Evolutionary conservation across 2,329 filamentous ascomycete genomes (phyloP).

Genomic region (Colletotrichum shisoi): DNA sequence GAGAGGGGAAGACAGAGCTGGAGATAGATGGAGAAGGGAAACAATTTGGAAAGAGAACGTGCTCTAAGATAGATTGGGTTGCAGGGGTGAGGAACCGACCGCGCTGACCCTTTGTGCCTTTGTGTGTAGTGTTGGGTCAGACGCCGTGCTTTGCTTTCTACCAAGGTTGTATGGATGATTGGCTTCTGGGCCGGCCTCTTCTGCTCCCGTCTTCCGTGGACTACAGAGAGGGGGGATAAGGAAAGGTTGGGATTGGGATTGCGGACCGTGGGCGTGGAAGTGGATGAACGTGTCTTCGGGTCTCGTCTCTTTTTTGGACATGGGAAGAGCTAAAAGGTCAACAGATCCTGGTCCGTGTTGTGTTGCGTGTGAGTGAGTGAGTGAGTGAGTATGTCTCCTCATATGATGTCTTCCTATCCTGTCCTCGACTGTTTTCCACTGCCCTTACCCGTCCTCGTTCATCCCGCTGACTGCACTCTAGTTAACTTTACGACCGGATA

Average conservation of each 20-base stretch:
- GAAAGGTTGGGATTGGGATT: neutral
- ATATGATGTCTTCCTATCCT: neutral
- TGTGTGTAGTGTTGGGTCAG: conserved; percentile 16
- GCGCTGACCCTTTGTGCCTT: conserved; percentile 26
- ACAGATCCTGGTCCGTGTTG: conserved; percentile 27
- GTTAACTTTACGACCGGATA: conserved; percentile 12
- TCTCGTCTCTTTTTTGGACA: conserved; percentile 20
- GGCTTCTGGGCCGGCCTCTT: conserved; percentile 12
- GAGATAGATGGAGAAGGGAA: neutral
- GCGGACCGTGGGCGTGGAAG: conserved; percentile 6
- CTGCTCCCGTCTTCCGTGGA: conserved; percentile 7
- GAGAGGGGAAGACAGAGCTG: neutral
- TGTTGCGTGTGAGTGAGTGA: conserved; percentile 4
- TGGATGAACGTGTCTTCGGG: conserved; percentile 9
- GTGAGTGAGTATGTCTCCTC: conserved; percentile 4
- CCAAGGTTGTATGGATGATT: conserved; percentile 1
- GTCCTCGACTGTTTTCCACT: neutral
- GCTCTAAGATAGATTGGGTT: conserved; percentile 4
- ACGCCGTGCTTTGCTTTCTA: conserved; percentile 11
- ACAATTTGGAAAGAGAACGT: conserved; percentile 12
- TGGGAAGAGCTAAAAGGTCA: conserved; percentile 19
- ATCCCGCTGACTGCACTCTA: conserved; percentile 9
- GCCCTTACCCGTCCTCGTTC: conserved; percentile 10
- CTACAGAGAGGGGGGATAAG: neutral
- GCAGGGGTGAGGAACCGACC: conserved; percentile 21